A percentile compares a stretch with the other conserved stretches of the same genome.
Conservation (phyloP, 371 early-diverging fungal genomes). For the Apophysomyces sp. region DNA sequence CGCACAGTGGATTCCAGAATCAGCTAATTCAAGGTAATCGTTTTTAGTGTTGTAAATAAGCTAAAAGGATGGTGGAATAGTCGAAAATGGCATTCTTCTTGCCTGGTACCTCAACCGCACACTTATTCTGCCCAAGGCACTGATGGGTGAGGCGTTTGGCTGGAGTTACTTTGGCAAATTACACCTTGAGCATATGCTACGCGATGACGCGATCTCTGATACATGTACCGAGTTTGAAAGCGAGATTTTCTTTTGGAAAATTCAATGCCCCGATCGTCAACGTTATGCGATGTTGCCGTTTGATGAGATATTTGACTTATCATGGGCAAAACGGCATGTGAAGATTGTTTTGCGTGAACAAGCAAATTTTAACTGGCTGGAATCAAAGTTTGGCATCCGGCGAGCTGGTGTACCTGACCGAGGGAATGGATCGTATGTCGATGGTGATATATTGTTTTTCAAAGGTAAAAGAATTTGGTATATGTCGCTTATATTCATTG, state of each 20-base stretch:
- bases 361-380: conserved; percentile 40
- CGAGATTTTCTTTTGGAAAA: conserved; percentile 7
- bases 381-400: conserved; percentile 24
- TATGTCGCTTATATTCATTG: background rate
- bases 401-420: conserved; percentile 15
- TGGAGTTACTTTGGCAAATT: conserved; percentile 42
- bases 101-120: conserved; percentile 55
- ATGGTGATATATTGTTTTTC: conserved; percentile 46
- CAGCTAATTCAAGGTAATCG: conserved; percentile 51
- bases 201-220: conserved; percentile 23
- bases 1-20: conserved; percentile 62
- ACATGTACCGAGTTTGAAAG: conserved; percentile 8
- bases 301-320: conserved; percentile 43
- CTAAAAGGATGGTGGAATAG: conserved; percentile 16
- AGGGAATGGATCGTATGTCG: conserved; percentile 25
- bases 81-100: conserved; percentile 60
- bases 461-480: conserved; percentile 22
- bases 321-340: conserved; percentile 47
- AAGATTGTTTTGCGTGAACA: conserved; percentile 33
- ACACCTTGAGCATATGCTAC: conserved; percentile 38
- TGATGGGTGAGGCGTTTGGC: conserved; percentile 54
- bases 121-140: conserved; percentile 43
- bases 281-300: conserved; percentile 35
- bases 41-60: background rate
- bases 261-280: conserved; percentile 30